These are phyloP conservation scores for Cercophora scortea DNA, from an alignment of 495 filamentous ascomycete species.

Conservation along the genomic window DNA sequence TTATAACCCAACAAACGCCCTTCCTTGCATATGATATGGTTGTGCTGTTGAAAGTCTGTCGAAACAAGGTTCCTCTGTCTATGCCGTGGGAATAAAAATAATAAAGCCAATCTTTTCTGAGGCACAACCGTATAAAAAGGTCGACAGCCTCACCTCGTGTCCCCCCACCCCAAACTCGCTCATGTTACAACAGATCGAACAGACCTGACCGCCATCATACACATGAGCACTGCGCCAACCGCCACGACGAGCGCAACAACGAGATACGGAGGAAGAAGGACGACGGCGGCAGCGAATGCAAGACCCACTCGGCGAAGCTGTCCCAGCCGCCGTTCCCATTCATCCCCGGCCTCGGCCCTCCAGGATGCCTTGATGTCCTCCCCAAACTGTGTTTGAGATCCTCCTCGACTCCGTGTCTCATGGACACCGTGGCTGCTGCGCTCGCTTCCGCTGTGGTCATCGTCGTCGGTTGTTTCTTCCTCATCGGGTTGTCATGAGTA, in stretches of 20 bases:
- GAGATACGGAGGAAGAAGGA: conserved; percentile 28
- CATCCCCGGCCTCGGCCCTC: conserved; percentile 13
- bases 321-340: conserved; percentile 18
- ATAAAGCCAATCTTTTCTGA: not conserved
- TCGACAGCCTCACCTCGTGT: not conserved
- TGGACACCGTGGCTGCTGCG: conserved; percentile 1
- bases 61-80: not conserved
- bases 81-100: not conserved
- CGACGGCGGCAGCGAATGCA: conserved; percentile 20
- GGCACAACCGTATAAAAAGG: not conserved
- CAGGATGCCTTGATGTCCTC: conserved; percentile 18
- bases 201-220: conserved; percentile 11
- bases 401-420: conserved; percentile 2
- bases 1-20: not conserved
- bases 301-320: conserved; percentile 24
- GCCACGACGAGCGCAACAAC: conserved; percentile 15
- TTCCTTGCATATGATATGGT: not conserved
- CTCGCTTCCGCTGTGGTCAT: conserved; percentile 1
- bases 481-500: conserved; percentile 40
- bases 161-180: not conserved
- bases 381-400: not conserved
- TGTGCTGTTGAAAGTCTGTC: not conserved
- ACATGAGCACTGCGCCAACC: conserved; percentile 19
- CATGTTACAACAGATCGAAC: conserved; percentile 2
- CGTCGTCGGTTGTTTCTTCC: conserved; percentile 16